Evolutionary conservation across 2,329 filamentous ascomycete species (phyloP).

Genomic region (Scopulariopsis brevicaulis): DNA sequence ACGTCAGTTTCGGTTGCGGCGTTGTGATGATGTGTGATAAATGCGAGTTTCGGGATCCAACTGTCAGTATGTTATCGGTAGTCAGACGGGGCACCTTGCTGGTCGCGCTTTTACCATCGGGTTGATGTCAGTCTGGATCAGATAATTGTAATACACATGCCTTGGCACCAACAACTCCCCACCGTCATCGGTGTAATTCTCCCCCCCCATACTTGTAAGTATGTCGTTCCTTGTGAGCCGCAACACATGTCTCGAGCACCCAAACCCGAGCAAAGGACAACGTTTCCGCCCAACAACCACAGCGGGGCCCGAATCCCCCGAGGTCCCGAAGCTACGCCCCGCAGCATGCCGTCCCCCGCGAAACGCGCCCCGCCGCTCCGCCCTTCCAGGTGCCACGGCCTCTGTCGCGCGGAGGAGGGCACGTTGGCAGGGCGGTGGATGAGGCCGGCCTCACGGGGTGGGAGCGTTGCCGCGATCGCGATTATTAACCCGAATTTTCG

Average conservation of each 20-base stretch:
- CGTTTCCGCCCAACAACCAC: not conserved
- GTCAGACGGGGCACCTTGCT: not conserved
- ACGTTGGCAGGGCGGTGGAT: too few species aligned
- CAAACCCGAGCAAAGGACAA: not conserved
- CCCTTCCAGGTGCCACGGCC: not conserved
- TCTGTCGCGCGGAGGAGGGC: too few species aligned
- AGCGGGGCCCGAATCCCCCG: not conserved
- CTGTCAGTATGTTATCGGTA: not conserved
- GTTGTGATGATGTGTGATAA: not conserved
- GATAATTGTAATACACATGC: too few species aligned
- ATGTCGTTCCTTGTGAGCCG: too few species aligned
- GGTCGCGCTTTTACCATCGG: not conserved
- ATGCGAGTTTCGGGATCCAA: not conserved
- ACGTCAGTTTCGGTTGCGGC: not conserved
- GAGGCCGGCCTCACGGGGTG: too few species aligned
- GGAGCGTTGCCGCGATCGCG: not conserved
- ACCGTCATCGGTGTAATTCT: too few species aligned
- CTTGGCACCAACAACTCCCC: too few species aligned
- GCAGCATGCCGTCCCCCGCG: not conserved
- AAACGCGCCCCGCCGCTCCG: not conserved
- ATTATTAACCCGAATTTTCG: too few species aligned
- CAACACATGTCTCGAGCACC: too few species aligned
- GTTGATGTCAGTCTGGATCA: not conserved
- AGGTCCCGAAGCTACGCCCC: not conserved
- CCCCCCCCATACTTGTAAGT: too few species aligned